Evolutionary conservation across 2,329 filamentous ascomycete species (phyloP), one percentile per base, ranked within the genome.

Genomic region (Neonectria coccinea): DNA sequence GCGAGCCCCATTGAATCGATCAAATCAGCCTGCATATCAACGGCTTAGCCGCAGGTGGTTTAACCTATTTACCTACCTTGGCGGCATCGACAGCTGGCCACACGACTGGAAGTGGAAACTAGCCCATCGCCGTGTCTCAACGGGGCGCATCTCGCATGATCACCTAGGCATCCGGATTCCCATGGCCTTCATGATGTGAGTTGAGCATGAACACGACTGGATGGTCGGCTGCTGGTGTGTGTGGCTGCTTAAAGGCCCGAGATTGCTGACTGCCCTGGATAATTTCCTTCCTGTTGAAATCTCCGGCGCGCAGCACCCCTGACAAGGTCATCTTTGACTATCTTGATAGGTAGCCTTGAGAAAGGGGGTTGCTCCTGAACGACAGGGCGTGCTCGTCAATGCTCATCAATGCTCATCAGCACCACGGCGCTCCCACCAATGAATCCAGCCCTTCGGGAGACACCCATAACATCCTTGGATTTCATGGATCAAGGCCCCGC

Each of bases 251-350:
- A 59, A 57, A 67, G 18, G 44, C 39, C 69, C 67, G 69, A 73
- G 60, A 73, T 73, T 73, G 62, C 69, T 64, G n/a, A 12, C 61
- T 45, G 54, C 55, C 62, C 67, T 66, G 59, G 56, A 72, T 64
- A 70, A 72, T 71, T 62, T 71, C 62, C 58, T 65, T 42, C 57
- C 52, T 56, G 42, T 64, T 62, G 60, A 67, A 69, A 62, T 65
- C 62, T 67, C 62, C 16, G 64, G 54, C 36, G 62, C 25, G 31
- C 59, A 56, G 55, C 55, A 59, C 68, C 59, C 66, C 64, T 68
- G 64, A 58, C 64, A 53, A 48, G 65, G 63, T 53, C 57, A 48
- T 56, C 41, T 45, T 48, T 48, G 36, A 22, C 36, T 39, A 39
- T 39, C 36, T 39, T 39, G 36, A 16, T 33, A 20, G 31, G 31